Conservation (phyloP, 1,139 yeast genomes). For the Debaryomycetaceae sp. region DNA sequence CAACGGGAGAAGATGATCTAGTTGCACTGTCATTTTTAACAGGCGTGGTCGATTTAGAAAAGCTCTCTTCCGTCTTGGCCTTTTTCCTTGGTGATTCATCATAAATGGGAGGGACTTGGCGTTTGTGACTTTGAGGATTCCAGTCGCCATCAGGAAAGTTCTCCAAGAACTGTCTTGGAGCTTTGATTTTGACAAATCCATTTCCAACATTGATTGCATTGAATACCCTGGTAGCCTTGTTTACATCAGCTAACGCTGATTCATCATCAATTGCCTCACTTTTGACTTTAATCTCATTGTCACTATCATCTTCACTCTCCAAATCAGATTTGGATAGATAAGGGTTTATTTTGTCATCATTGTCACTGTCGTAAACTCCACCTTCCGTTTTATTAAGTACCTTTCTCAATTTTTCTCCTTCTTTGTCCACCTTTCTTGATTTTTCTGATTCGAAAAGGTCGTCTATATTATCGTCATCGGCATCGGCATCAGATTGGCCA, state of each 20-base stretch:
- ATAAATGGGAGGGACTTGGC: conserved; percentile 19
- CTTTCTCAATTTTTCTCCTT: conserved; percentile 81
- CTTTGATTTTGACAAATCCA: conserved; percentile 67
- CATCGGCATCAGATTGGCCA: conserved; percentile 59
- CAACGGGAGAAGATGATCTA: conserved; percentile 11
- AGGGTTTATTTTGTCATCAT: conserved; percentile 66
- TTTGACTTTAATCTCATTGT: conserved; percentile 36
- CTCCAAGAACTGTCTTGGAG: conserved; percentile 57
- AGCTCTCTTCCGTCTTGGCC: conserved; percentile 29
- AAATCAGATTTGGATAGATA: conserved; percentile 72
- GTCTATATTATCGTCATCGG: conserved; percentile 59
- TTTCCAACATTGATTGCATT: conserved; percentile 51
- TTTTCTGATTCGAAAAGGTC: conserved; percentile 61
- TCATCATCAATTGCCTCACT: conserved; percentile 34
- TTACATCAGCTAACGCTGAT: conserved; percentile 6
- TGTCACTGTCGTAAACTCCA: conserved; percentile 88
- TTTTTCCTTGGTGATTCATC: conserved; percentile 37
- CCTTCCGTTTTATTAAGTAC: conserved; percentile 85
- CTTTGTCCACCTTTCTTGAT: conserved; percentile 80
- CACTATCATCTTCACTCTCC: conserved; percentile 51
- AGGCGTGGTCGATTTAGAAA: conserved; percentile 9
- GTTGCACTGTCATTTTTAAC: conserved; percentile 11
- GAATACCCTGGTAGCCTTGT: conserved; percentile 29
- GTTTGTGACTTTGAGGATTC: conserved; percentile 64
- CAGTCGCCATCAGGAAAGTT: conserved; percentile 80